Evolutionary conservation across 2,329 filamentous ascomycete species (phyloP).

Genomic region (Pseudogymnoascus sp.): DNA sequence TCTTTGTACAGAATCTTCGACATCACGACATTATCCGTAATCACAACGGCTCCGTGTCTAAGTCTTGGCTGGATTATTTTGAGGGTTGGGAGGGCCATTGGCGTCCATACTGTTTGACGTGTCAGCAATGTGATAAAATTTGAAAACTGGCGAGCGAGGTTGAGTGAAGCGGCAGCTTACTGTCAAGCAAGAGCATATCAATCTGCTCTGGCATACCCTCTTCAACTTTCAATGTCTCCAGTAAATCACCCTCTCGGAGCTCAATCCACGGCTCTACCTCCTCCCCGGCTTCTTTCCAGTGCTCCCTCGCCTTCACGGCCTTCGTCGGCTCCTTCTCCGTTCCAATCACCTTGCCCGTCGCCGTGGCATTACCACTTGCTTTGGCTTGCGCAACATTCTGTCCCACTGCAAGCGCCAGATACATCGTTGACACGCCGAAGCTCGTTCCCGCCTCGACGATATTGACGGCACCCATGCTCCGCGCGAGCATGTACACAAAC

Average conservation of each 20-base stretch:
- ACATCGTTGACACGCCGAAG: constrained; percentile 57
- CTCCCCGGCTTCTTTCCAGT: constrained; percentile 47
- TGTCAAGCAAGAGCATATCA: constrained; percentile 55
- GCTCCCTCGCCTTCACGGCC: constrained; percentile 40
- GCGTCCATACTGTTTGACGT: constrained; percentile 45
- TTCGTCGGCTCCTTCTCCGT: constrained; percentile 54
- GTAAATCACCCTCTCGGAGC: constrained; percentile 49
- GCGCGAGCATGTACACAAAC: constrained; percentile 47
- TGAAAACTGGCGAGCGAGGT: not conserved
- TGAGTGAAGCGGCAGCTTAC: constrained; percentile 37
- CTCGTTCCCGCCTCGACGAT: constrained; percentile 55
- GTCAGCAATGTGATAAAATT: not conserved
- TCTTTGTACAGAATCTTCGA: constrained; percentile 39
- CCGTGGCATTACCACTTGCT: constrained; percentile 19
- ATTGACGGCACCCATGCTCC: constrained; percentile 40
- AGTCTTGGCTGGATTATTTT: constrained; percentile 40
- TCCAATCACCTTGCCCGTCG: constrained; percentile 45
- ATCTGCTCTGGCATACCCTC: constrained; percentile 36
- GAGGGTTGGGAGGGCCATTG: constrained; percentile 46
- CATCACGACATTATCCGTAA: constrained; percentile 42
- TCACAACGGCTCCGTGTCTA: constrained; percentile 39
- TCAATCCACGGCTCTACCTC: constrained; percentile 44
- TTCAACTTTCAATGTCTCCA: constrained; percentile 44
- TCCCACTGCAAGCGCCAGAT: constrained; percentile 50
- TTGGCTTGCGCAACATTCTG: constrained; percentile 34